A percentile compares a stretch with the other conserved stretches of the same genome.
phyloP scores from a whole-genome alignment of 305 asterid species.

The Rubia peregrina region DNA sequence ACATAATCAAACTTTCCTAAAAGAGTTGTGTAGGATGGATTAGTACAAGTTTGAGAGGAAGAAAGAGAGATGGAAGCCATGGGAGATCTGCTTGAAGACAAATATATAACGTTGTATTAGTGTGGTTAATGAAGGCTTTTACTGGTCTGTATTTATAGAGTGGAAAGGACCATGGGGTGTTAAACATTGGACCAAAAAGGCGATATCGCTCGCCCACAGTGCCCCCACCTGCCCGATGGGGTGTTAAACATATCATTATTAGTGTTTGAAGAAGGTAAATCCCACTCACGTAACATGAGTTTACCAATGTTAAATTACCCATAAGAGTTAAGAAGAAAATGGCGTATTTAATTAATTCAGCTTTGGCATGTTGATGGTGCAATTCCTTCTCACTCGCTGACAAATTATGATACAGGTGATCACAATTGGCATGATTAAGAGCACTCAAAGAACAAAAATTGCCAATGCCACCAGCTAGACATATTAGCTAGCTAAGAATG shows the following conservation, averaged over 20 bases:
- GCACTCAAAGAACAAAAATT: not conserved
- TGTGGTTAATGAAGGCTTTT: not conserved
- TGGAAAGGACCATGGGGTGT: not conserved
- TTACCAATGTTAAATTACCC: not conserved
- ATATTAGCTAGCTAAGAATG: not conserved
- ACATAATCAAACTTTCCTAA: slow-evolving; percentile 1
- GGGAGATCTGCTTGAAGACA: slow-evolving; percentile 1
- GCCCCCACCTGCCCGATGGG: no score
- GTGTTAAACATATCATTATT: not conserved
- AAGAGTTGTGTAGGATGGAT: slow-evolving; percentile 7
- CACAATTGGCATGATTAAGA: not conserved
- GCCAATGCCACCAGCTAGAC: not conserved
- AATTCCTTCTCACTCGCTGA: not conserved
- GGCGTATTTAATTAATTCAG: not conserved
- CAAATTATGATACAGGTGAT: not conserved
- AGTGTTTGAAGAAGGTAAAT: not conserved
- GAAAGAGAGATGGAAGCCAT: slow-evolving; percentile 51
- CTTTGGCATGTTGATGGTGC: not conserved
- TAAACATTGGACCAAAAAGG: no score
- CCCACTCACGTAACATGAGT: not conserved
- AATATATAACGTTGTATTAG: not conserved
- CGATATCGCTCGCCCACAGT: no score
- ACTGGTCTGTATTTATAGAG: slow-evolving; percentile 2
- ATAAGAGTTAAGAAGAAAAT: not conserved
- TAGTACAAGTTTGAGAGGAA: slow-evolving; percentile 21